Conservation (phyloP, 306 rosid species). For the Hippophae gyantsensis region DNA sequence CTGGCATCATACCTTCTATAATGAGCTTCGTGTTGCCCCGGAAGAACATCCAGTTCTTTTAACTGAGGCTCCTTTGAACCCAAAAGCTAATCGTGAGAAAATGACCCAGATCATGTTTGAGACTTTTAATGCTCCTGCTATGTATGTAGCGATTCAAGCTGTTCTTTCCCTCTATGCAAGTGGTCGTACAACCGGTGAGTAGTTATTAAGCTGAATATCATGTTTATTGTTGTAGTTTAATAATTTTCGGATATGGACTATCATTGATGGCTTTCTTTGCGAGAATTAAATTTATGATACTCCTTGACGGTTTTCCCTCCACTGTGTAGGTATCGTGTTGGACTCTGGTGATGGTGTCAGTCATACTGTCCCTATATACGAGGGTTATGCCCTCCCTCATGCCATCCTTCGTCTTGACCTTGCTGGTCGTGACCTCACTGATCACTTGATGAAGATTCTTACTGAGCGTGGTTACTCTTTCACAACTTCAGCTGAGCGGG, state of each 20-base stretch:
- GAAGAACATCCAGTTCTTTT: slow-evolving; percentile 98
- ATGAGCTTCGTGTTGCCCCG: slow-evolving; percentile 98
- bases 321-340: slow-evolving; percentile 79
- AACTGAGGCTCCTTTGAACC: slow-evolving; percentile 97
- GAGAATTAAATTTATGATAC: background rate
- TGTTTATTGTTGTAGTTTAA: too few relatives aligned
- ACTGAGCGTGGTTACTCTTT: slow-evolving; percentile 96
- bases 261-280: too few relatives aligned
- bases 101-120: slow-evolving; percentile 99
- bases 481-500: slow-evolving; percentile 99
- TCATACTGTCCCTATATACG: slow-evolving; percentile 94
- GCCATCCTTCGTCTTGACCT: slow-evolving; percentile 99
- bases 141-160: slow-evolving; percentile 99
- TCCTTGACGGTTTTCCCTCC: slow-evolving; percentile 10
- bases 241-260: too few relatives aligned
- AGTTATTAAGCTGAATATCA: too few relatives aligned
- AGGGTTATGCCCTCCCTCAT: slow-evolving; percentile 98
- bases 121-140: slow-evolving; percentile 94
- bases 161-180: slow-evolving; percentile 96
- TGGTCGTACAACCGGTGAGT: slow-evolving; percentile 98
- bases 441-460: slow-evolving; percentile 86
- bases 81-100: slow-evolving; percentile 97
- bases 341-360: slow-evolving; percentile 99
- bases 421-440: slow-evolving; percentile 98
- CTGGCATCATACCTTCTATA: slow-evolving; percentile 98